phyloP scores from a whole-genome alignment of 331 rosid species.

The Acacia concinna region DNA sequence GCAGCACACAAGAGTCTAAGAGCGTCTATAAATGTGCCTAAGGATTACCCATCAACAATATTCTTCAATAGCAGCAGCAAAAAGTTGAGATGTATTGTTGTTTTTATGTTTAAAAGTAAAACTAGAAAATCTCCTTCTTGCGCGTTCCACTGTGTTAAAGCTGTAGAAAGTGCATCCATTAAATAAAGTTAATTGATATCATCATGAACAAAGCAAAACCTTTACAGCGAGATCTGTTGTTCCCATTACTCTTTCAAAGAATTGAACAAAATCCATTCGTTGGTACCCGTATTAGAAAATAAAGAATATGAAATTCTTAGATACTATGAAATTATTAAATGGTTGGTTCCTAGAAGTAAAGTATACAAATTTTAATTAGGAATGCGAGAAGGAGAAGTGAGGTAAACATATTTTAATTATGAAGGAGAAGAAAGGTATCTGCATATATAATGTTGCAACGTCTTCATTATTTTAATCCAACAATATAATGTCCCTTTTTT shows the following conservation, averaged over 20 bases:
- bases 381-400: background rate
- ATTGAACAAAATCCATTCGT: background rate
- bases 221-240: background rate
- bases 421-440: background rate
- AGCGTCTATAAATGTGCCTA: too few species aligned
- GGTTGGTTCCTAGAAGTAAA: background rate
- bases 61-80: too few species aligned
- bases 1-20: too few species aligned
- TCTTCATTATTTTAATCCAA: background rate
- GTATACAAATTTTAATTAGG: too few species aligned
- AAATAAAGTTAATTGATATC: background rate
- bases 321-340: background rate
- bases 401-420: too few species aligned
- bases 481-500: background rate
- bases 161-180: background rate
- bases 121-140: background rate
- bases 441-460: background rate
- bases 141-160: too few species aligned
- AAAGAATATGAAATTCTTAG: background rate
- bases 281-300: background rate
- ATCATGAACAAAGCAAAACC: background rate
- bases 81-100: background rate
- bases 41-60: too few species aligned
- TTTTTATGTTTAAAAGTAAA: background rate
- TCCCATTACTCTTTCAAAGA: background rate